Conservation (phyloP, 192 early-diverging fungal species). For the Polychytrium aggregatum region DNA sequence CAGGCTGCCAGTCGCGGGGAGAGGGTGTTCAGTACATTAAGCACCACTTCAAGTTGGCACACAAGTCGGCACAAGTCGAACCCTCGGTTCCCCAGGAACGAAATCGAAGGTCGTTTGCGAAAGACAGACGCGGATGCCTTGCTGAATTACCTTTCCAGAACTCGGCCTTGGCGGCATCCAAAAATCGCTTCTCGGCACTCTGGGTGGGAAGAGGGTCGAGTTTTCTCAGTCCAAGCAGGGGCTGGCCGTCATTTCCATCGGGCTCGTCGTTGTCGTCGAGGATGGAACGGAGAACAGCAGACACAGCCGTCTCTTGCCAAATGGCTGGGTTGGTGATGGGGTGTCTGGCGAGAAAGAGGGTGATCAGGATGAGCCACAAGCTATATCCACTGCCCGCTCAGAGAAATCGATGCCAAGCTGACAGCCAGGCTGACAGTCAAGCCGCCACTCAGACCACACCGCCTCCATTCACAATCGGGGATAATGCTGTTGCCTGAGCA, state of each 20-base stretch:
- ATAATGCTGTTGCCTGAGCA: neutral
- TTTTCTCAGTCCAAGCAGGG: conserved; percentile 79
- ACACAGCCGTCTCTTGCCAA: conserved; percentile 87
- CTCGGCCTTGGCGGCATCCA: conserved; percentile 69
- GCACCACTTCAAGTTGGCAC: neutral
- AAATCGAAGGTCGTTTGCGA: too few relatives aligned
- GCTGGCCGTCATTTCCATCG: conserved; percentile 60
- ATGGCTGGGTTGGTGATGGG: conserved; percentile 48
- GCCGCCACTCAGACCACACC: neutral
- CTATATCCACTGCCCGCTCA: too few relatives aligned
- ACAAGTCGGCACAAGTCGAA: neutral
- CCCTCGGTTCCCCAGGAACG: neutral
- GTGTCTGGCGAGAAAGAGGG: conserved; percentile 18
- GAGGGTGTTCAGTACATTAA: neutral
- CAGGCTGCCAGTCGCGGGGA: conserved; percentile 39
- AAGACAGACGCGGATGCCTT: neutral
- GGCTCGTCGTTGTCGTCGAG: conserved; percentile 78
- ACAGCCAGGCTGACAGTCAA: too few relatives aligned
- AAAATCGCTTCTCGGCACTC: conserved; percentile 62
- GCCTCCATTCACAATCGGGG: neutral
- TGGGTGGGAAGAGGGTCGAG: conserved; percentile 73
- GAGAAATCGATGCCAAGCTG: too few relatives aligned
- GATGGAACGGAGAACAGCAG: conserved; percentile 78
- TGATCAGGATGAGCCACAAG: too few relatives aligned
- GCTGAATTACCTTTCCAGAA: conserved; percentile 64